Evolutionary conservation across 2,329 filamentous ascomycete species (phyloP).

Genomic region (Cordyceps cateniannulata): DNA sequence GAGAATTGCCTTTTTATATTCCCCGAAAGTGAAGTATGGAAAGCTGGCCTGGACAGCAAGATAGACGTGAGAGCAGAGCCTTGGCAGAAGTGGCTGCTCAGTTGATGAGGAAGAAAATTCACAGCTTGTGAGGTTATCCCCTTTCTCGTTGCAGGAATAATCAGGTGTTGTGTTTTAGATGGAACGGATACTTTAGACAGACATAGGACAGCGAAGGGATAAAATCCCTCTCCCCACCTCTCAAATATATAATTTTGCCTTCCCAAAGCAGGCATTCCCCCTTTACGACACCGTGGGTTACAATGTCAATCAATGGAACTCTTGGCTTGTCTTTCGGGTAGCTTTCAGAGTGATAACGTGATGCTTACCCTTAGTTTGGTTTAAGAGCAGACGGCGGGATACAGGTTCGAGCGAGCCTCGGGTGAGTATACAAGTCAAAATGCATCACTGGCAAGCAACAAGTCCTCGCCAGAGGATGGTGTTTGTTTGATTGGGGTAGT

Average conservation of each 20-base stretch:
- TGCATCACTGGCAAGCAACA: not conserved
- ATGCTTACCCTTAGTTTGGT: too few species aligned
- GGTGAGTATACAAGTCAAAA: too few species aligned
- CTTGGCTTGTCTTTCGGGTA: too few species aligned
- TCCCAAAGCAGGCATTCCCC: not conserved
- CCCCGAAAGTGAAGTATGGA: not conserved
- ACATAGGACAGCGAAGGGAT: not conserved
- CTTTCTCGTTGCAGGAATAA: not conserved
- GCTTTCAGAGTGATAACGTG: too few species aligned
- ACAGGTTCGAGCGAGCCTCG: too few species aligned
- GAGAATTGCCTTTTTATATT: not conserved
- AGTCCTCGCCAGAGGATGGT: not conserved
- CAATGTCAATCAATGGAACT: too few species aligned
- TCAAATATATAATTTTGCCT: not conserved
- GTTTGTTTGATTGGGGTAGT: not conserved
- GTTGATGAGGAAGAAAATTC: not conserved
- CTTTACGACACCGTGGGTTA: not conserved
- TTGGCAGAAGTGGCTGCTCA: not conserved
- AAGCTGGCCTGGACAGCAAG: not conserved
- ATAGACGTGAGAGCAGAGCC: not conserved
- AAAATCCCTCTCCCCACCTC: not conserved
- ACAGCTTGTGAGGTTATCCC: slow-evolving; percentile 3
- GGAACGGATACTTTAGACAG: not conserved
- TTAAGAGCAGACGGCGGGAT: too few species aligned
- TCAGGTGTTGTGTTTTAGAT: slow-evolving; percentile 1